Percentiles rank a stretch among this genome's conserved stretches.
Evolutionary conservation across 305 asterid species (phyloP).

Genomic region (Fraxinus nigra): DNA sequence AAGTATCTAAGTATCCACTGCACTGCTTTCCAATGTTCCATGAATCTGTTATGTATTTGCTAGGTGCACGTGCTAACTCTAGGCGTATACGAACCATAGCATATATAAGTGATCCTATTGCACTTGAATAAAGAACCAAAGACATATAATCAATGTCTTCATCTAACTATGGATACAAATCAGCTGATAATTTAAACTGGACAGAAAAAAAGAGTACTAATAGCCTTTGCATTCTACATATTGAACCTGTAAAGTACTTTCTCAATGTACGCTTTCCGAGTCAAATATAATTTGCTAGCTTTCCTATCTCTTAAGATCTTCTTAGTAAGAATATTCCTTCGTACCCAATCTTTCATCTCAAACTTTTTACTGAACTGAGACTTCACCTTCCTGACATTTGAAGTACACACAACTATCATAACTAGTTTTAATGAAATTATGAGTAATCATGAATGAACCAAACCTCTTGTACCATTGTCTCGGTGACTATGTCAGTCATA

Average conservation of each 20-base stretch:
- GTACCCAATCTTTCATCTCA: not conserved
- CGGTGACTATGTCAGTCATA: not conserved
- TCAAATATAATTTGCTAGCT: not conserved
- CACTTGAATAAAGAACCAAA: not conserved
- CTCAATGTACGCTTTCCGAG: not conserved
- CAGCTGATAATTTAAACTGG: not conserved
- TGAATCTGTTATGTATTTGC: not conserved
- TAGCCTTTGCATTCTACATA: not conserved
- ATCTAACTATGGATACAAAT: not conserved
- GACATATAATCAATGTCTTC: not conserved
- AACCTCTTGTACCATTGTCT: not conserved
- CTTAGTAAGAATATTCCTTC: not conserved
- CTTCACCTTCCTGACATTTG: not conserved
- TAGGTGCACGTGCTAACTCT: not conserved
- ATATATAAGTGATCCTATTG: not conserved
- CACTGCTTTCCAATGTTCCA: not conserved
- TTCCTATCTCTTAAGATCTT: not conserved
- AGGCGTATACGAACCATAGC: not conserved
- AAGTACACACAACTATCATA: too few relatives aligned
- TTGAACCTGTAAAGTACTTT: not conserved
- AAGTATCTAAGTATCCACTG: not conserved
- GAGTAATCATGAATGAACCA: too few relatives aligned
- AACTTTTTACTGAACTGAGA: not conserved
- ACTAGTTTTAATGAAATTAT: too few relatives aligned
- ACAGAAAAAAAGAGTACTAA: not conserved